Conservation (phyloP, 2,329 filamentous ascomycete genomes). For the Monilinia polystroma region DNA sequence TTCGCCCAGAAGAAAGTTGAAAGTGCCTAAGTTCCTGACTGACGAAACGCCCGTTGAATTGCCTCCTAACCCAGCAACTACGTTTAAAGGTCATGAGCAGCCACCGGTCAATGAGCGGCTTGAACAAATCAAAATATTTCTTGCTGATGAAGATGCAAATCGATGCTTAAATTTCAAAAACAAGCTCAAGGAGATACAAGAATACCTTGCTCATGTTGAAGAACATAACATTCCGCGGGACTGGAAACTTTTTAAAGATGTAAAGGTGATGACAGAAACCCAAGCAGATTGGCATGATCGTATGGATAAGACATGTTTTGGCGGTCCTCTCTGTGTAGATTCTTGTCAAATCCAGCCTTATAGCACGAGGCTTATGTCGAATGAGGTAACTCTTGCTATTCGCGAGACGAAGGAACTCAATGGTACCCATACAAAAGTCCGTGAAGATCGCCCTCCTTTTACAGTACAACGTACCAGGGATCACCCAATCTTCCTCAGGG, state of each 20-base stretch:
- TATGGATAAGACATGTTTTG: conserved; percentile 9
- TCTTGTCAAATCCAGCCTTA: conserved; percentile 22
- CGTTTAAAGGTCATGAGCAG: conserved; percentile 37
- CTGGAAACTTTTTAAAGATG: conserved; percentile 28
- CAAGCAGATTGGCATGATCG: conserved; percentile 32
- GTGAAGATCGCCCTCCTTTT: conserved; percentile 34
- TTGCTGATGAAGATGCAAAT: conserved; percentile 50
- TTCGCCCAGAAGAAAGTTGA: background rate
- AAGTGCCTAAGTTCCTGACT: conserved; percentile 15
- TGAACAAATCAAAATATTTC: conserved; percentile 45
- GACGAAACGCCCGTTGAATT: background rate
- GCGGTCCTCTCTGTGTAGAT: conserved; percentile 21
- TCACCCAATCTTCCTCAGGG: conserved; percentile 29
- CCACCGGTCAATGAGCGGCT: conserved; percentile 41
- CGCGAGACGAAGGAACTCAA: conserved; percentile 24
- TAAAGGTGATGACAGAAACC: conserved; percentile 30
- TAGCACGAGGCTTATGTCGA: conserved; percentile 30
- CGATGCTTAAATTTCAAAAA: conserved; percentile 45
- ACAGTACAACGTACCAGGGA: conserved; percentile 28
- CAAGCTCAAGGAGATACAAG: conserved; percentile 40
- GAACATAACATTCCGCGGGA: conserved; percentile 14
- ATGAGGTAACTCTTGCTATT: conserved; percentile 20
- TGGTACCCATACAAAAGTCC: conserved; percentile 28
- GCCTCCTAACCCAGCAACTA: background rate
- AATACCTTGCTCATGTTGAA: conserved; percentile 30